Conservation (phyloP, 306 rosid species). For the Gastrolobium villosum region DNA sequence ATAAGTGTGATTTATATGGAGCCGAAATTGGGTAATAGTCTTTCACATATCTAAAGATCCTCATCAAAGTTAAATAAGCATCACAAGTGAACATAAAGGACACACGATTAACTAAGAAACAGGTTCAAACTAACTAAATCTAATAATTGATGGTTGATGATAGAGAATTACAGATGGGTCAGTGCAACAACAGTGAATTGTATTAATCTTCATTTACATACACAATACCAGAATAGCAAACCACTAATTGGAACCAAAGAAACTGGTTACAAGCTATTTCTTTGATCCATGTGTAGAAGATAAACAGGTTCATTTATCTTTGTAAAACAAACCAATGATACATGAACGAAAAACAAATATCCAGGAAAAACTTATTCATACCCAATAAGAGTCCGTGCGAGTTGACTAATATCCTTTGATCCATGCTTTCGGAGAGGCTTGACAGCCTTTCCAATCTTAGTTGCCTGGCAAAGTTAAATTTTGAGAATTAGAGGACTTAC, state of each 20-base stretch:
- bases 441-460: slow-evolving; percentile 94
- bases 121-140: slow-evolving; percentile 22
- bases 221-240: slow-evolving; percentile 12
- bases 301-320: slow-evolving; percentile 25
- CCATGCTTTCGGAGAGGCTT: slow-evolving; percentile 75
- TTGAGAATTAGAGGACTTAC: slow-evolving; percentile 18
- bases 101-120: slow-evolving; percentile 18
- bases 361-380: slow-evolving; percentile 50
- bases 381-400: slow-evolving; percentile 74
- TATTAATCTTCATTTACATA: neutral
- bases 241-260: slow-evolving; percentile 9
- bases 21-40: neutral
- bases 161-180: slow-evolving; percentile 2
- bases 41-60: slow-evolving; percentile 13
- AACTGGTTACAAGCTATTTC: slow-evolving; percentile 13
- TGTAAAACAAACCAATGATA: slow-evolving; percentile 22
- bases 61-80: slow-evolving; percentile 3
- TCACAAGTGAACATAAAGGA: neutral
- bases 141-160: neutral
- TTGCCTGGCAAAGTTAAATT: slow-evolving; percentile 68
- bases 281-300: slow-evolving; percentile 9
- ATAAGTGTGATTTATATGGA: slow-evolving; percentile 3
- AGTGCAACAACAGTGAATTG: neutral
- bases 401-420: slow-evolving; percentile 64
- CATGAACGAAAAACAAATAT: slow-evolving; percentile 31